A percentile compares a stretch with the other conserved stretches of the same genome.
These are phyloP conservation scores for Cercospora zeae-maydis DNA, from an alignment of 2,329 filamentous ascomycete genomes.

Conservation along the genomic window DNA sequence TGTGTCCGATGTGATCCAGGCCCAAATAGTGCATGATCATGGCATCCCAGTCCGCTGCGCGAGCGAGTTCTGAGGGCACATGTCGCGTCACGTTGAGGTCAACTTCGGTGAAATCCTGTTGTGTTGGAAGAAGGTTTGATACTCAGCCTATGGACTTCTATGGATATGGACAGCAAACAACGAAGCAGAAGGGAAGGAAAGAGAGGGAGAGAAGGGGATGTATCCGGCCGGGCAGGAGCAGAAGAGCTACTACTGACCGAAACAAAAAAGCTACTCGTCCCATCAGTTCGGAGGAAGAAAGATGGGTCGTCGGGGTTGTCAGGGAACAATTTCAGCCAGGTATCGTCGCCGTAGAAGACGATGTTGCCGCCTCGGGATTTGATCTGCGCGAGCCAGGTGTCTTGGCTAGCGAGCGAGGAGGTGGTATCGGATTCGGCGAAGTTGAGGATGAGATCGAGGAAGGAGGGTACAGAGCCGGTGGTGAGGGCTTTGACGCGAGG, in stretches of 20 bases:
- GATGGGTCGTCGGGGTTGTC: slow-evolving; percentile 29
- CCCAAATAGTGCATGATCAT: slow-evolving; percentile 96
- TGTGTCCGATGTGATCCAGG: slow-evolving; percentile 95
- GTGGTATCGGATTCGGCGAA: slow-evolving; percentile 91
- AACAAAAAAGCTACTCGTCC: slow-evolving; percentile 97
- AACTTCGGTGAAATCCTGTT: slow-evolving; percentile 91
- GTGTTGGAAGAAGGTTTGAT: slow-evolving; percentile 25
- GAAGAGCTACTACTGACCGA: slow-evolving; percentile 60
- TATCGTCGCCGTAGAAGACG: slow-evolving; percentile 96
- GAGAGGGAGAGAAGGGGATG: background rate
- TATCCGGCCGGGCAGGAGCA: background rate
- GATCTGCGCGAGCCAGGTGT: slow-evolving; percentile 95
- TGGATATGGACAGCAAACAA: background rate
- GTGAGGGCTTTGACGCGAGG: slow-evolving; percentile 95
- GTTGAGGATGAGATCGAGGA: slow-evolving; percentile 93
- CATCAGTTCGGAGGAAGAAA: slow-evolving; percentile 81
- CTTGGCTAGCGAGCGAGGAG: slow-evolving; percentile 80
- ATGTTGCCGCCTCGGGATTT: slow-evolving; percentile 73
- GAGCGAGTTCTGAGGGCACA: slow-evolving; percentile 69
- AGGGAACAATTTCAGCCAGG: slow-evolving; percentile 96
- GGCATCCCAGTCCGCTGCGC: slow-evolving; percentile 77
- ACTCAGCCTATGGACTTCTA: slow-evolving; percentile 37
- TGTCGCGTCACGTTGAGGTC: slow-evolving; percentile 96
- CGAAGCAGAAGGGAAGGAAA: background rate
- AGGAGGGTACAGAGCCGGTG: slow-evolving; percentile 95